Evolutionary conservation across 1,284 basidiomycete genomes (phyloP), one percentile per base, ranked within the genome.

Genomic region (Cryptococcus amylolentus): DNA sequence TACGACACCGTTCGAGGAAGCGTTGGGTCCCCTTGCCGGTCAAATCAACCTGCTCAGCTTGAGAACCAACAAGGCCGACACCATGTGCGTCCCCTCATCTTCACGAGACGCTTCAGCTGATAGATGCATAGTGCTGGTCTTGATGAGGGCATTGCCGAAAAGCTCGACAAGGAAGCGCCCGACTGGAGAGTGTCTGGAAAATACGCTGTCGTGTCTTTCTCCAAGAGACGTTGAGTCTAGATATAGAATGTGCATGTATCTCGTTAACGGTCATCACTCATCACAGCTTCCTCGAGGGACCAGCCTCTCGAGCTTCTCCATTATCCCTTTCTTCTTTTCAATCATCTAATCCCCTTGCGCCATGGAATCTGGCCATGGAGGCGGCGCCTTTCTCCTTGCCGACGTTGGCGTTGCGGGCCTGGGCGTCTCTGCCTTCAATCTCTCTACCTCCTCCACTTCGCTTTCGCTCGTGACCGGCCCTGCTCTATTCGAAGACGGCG

Each of bases 1-100:
- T 0, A 87, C 84, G 43, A 93, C 91, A 0, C 79, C 88, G 0
- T 94, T 97, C 75, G 78, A 82, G 35, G 79, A 82, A 8, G 91
- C 92, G 0, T 41, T 63, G 89, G 89, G 89, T 4, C 88, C 89
- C 0, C 76, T 95, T 16, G 84, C 84, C 0, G 89, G 91, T 2
- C 80, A 85, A 8, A 87, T 96, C 75, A 87, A 88, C 3, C 75
- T 96, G 23, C 78, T 96, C 31, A 91, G 89, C 64, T 78, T 97
- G 57, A 84, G 95, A 26, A 98, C 95, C 1, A 93, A 90, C 80
- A 98, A 98, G 76, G 95, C 95, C 0, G 94, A 98, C 70, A 93
- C 97, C 1, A 88, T 88, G 37, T 77, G 56, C 61, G 75, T 67
- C 16, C 10, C 31, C 10, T 35, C 10, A 6, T n/a, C 18, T 48